These are phyloP conservation scores for Handroanthus guayacan DNA, from an alignment of 257 asterid species.

Conservation along the genomic window DNA sequence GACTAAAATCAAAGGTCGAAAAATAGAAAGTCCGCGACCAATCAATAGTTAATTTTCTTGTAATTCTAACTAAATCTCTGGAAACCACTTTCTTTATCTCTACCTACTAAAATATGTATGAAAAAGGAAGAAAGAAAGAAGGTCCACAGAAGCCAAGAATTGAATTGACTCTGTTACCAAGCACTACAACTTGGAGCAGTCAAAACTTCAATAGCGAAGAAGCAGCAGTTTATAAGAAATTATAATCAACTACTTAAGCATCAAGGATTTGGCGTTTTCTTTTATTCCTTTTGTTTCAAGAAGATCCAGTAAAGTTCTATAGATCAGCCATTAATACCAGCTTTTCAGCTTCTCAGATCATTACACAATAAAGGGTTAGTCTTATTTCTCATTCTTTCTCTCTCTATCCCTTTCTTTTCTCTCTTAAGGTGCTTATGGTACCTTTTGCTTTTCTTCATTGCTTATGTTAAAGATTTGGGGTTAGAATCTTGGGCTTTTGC, in stretches of 20 bases:
- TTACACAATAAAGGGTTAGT: conserved; percentile 44
- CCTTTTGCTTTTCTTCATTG: conserved; percentile 4
- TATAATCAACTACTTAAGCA: conserved; percentile 1
- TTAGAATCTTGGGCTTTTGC: conserved; percentile 6
- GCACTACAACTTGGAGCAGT: conserved; percentile 14
- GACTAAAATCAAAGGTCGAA: not conserved
- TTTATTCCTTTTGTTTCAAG: conserved; percentile 16
- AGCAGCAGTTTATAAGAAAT: conserved; percentile 25
- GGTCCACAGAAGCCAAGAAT: not conserved
- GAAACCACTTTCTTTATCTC: conserved; percentile 18
- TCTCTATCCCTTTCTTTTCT: not conserved
- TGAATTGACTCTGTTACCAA: too few species aligned
- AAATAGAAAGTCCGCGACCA: conserved; percentile 8
- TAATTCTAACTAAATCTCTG: conserved; percentile 6
- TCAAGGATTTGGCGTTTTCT: conserved; percentile 29
- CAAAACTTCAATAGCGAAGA: conserved; percentile 36
- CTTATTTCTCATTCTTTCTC: conserved; percentile 22
- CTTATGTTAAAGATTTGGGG: conserved; percentile 19
- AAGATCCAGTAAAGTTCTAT: conserved; percentile 33
- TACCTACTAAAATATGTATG: not conserved
- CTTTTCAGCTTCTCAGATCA: conserved; percentile 37
- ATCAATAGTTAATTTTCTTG: not conserved
- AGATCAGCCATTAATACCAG: conserved; percentile 36
- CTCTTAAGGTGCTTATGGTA: not conserved
- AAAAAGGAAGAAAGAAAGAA: not conserved